Evolutionary conservation across 2,329 filamentous ascomycete species (phyloP).

Genomic region (Aspergillus aculeatinus): DNA sequence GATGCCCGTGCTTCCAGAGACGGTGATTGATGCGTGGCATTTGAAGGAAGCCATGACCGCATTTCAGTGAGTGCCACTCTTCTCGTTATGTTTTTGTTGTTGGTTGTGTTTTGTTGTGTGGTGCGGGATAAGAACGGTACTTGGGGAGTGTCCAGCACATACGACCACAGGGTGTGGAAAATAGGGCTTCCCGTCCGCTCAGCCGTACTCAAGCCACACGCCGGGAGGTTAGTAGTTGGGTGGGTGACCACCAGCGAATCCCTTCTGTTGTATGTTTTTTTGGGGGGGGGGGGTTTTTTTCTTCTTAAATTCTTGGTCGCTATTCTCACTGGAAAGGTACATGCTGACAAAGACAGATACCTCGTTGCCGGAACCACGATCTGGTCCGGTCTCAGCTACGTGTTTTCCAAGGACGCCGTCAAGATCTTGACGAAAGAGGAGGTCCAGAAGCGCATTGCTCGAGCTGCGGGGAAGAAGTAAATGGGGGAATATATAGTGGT

Average conservation of each 20-base stretch:
- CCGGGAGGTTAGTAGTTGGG: conserved; percentile 50
- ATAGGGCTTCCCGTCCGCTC: conserved; percentile 52
- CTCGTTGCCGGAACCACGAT: conserved; percentile 84
- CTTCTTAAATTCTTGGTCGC: too few relatives aligned
- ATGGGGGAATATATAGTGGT: background rate
- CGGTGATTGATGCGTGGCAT: conserved; percentile 55
- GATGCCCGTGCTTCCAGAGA: conserved; percentile 67
- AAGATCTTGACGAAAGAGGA: conserved; percentile 67
- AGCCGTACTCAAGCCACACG: conserved; percentile 51
- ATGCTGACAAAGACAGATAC: conserved; percentile 57
- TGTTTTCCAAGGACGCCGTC: conserved; percentile 86
- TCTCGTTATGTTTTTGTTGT: conserved; percentile 1
- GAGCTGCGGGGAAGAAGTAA: conserved; percentile 30
- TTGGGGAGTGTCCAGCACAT: conserved; percentile 25
- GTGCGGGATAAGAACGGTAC: conserved; percentile 19
- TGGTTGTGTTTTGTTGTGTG: background rate
- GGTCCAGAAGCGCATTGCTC: conserved; percentile 36
- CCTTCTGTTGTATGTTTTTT: conserved; percentile 46
- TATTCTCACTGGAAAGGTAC: background rate
- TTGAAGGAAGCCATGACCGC: conserved; percentile 60
- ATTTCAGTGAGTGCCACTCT: conserved; percentile 41
- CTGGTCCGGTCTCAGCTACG: conserved; percentile 91
- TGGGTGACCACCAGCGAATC: conserved; percentile 51
- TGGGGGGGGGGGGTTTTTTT: too few relatives aligned
- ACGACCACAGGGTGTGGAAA: conserved; percentile 50